Conservation (phyloP, 352 stramenopile genomes). For the Globisporangium middletonii region DNA sequence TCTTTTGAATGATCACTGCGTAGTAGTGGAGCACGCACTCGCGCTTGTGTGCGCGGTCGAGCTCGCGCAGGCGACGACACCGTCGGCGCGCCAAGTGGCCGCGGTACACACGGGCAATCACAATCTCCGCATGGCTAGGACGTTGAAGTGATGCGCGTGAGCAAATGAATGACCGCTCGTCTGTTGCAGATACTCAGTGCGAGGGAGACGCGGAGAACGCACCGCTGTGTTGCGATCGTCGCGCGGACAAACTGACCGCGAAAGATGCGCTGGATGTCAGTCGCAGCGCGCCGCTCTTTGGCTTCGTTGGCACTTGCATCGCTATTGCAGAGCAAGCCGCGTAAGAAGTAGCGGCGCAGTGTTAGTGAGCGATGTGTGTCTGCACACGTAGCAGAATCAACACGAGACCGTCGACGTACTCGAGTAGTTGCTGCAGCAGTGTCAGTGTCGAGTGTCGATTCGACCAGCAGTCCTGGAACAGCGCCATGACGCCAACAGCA, state of each 20-base stretch:
- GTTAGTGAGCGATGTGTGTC: neutral
- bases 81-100: slow-evolving; percentile 41
- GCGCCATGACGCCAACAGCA: slow-evolving; percentile 25
- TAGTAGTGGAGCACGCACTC: slow-evolving; percentile 38
- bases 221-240: slow-evolving; percentile 29
- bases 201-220: slow-evolving; percentile 4
- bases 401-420: slow-evolving; percentile 17
- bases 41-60: slow-evolving; percentile 17
- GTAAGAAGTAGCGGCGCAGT: neutral
- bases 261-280: slow-evolving; percentile 61
- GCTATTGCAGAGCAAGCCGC: slow-evolving; percentile 13
- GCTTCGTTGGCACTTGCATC: slow-evolving; percentile 40
- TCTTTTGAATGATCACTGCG: slow-evolving; percentile 50
- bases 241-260: slow-evolving; percentile 47
- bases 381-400: neutral
- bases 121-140: slow-evolving; percentile 38
- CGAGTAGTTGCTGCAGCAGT: slow-evolving; percentile 39
- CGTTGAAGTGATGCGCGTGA: neutral
- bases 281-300: slow-evolving; percentile 29
- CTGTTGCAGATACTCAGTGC: neutral
- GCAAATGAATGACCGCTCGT: neutral
- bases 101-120: slow-evolving; percentile 51
- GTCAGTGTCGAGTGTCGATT: slow-evolving; percentile 36
- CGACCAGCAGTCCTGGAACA: slow-evolving; percentile 65
- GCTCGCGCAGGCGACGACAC: slow-evolving; percentile 17